phyloP scores from a whole-genome alignment of 1,284 basidiomycete species.

The Trametes versicolor region DNA sequence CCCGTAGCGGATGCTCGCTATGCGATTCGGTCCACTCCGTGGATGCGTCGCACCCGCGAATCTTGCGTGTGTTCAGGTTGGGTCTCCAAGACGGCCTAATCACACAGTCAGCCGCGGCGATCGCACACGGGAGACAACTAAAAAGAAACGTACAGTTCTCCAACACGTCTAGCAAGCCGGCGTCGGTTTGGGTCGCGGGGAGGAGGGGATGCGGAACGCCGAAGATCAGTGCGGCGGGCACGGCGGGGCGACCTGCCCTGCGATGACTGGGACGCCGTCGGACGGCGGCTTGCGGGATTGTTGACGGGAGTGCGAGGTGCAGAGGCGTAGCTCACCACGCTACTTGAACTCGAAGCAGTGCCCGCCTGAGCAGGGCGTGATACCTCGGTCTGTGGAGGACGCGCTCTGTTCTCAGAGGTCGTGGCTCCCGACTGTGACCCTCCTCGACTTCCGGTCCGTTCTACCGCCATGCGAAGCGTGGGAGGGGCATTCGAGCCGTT shows the following conservation, averaged over 20 bases:
- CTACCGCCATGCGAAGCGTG: too few relatives aligned
- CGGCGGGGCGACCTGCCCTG: background rate
- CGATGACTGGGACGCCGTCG: background rate
- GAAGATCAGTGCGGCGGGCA: background rate
- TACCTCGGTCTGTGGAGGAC: too few relatives aligned
- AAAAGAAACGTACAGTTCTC: background rate
- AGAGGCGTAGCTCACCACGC: background rate
- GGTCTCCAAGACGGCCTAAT: background rate
- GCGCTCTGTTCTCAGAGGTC: too few relatives aligned
- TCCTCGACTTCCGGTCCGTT: too few relatives aligned
- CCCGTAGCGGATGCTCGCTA: background rate
- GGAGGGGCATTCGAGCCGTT: too few relatives aligned
- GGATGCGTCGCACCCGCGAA: background rate
- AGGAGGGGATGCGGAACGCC: background rate
- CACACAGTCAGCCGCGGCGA: too few relatives aligned
- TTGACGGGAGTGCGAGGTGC: background rate
- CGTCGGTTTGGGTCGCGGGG: background rate
- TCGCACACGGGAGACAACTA: too few relatives aligned
- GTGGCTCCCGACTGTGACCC: background rate
- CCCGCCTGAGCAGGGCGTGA: background rate
- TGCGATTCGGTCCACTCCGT: slow-evolving; percentile 10
- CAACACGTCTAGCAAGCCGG: too few relatives aligned
- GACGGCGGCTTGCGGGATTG: background rate
- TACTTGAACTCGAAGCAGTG: background rate
- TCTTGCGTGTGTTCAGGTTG: background rate